Base-by-base conservation (phyloP, 2,329 filamentous ascomycete species). In the Penicillium sp. region DNA sequence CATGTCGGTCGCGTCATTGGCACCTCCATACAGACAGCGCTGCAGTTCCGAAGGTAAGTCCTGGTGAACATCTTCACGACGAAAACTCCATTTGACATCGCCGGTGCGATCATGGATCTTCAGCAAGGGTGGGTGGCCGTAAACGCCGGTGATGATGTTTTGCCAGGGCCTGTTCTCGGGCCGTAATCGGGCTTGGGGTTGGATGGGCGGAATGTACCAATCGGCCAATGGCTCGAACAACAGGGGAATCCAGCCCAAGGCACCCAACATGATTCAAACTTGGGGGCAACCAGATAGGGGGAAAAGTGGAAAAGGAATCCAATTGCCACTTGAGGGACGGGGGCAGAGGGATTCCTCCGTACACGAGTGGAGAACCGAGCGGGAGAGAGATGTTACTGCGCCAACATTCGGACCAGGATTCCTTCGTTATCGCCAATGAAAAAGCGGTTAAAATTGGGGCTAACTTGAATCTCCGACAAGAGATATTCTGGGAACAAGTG, bases 1-100 rank as follows among this genome's bases (percentile, higher is more conserved):
- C 33, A 68, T 56, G 9, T 68, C 65, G 7, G 64, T 68, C 14
- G 65, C 65, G 49, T 68, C 65, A 48, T 68, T 67, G 24, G 58
- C 63, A 14, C 44, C 33, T 27, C 57, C 59, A 35, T 56, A 63
- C 16, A 68, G 57, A 39, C 64, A 65, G 11, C 54, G 53, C 16
- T 46, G 39, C 14, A 68, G 45, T 11, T 48, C 27, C 3, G 59
- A 48, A 2, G 65, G 65, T 1, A 68, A 41, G 3, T 51, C 33
- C 35, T 68, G 65, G 1, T 39, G 57, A 5, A 67, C 64, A 53
- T 67, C 60, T 41, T 58, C 43, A 11, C 64, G 64, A n/a, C 56
- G 52, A 19, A 60, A 66, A 14, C 53, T 64, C 64, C 64, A 66
- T 51, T 54, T 61, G 8, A 65, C 48, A 4, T 16, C 48, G 8